These are phyloP conservation scores for Triticum urartu DNA, from an alignment of 176 grass and related monocot species.

Conservation along the genomic window DNA sequence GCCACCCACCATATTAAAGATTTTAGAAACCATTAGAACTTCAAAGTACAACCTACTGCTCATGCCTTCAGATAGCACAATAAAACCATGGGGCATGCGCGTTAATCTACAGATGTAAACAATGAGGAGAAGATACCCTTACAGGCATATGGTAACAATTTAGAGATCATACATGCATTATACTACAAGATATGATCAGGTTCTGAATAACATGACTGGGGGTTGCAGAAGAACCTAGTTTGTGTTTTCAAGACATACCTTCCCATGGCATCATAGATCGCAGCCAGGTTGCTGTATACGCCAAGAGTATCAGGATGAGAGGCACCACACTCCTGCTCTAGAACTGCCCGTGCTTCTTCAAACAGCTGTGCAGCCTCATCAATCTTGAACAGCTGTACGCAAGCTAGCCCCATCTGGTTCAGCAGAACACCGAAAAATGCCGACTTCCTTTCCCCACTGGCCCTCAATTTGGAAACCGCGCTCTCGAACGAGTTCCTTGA, in stretches of 20 bases:
- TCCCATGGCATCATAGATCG: constrained; percentile 98
- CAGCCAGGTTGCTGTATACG: constrained; percentile 93
- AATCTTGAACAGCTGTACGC: constrained; percentile 97
- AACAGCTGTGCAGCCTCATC: constrained; percentile 93
- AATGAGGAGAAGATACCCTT: not conserved
- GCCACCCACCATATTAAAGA: not conserved
- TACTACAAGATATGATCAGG: not conserved
- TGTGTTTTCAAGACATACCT: constrained; percentile 43
- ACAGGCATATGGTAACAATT: not conserved
- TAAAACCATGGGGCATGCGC: not conserved
- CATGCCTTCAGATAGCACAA: not conserved
- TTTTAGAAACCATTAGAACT: not conserved
- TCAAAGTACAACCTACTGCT: not conserved
- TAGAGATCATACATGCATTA: not conserved
- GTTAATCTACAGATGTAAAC: not conserved
- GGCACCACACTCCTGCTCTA: constrained; percentile 83
- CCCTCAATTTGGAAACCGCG: constrained; percentile 72
- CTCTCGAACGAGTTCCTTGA: constrained; percentile 80
- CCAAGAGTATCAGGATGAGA: constrained; percentile 86
- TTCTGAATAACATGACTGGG: not conserved
- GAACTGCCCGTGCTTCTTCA: constrained; percentile 81
- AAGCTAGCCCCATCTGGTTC: constrained; percentile 96
- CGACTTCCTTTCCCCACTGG: constrained; percentile 78
- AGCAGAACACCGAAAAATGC: constrained; percentile 92
- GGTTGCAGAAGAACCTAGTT: not conserved